Conservation (phyloP, 768 basidiomycete species). For the Daedaleopsis nitida region DNA sequence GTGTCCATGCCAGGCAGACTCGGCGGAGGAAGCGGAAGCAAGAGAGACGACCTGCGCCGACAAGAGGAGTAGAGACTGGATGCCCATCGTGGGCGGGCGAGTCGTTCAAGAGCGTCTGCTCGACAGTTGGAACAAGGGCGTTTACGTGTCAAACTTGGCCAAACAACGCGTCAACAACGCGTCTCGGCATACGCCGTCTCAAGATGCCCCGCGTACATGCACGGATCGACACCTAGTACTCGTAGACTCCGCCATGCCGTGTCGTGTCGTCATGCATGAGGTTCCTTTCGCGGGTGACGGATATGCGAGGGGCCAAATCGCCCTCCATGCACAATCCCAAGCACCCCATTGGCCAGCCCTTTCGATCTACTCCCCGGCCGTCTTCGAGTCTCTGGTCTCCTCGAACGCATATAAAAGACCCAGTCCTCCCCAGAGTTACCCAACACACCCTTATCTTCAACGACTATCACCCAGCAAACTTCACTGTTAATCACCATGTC, state of each 20-base stretch:
- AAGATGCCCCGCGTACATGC: too few species aligned
- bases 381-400: not conserved
- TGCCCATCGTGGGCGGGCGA: slow-evolving; percentile 14
- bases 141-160: slow-evolving; percentile 6
- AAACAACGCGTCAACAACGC: slow-evolving; percentile 17
- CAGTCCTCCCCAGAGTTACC: not conserved
- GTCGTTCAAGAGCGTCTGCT: not conserved
- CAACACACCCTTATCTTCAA: not conserved
- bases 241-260: too few species aligned
- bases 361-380: not conserved
- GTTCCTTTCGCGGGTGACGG: too few species aligned
- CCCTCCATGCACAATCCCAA: not conserved
- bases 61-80: slow-evolving; percentile 13
- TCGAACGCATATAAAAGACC: not conserved
- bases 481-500: not conserved
- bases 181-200: not conserved
- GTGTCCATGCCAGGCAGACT: slow-evolving; percentile 74
- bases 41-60: slow-evolving; percentile 26
- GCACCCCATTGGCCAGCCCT: not conserved
- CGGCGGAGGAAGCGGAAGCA: slow-evolving; percentile 22
- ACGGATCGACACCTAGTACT: too few species aligned
- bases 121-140: not conserved
- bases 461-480: not conserved
- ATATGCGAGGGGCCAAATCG: not conserved
- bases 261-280: too few species aligned